Evolutionary conservation across 2,329 filamentous ascomycete genomes (phyloP).

Genomic region (Xylaria sp.): DNA sequence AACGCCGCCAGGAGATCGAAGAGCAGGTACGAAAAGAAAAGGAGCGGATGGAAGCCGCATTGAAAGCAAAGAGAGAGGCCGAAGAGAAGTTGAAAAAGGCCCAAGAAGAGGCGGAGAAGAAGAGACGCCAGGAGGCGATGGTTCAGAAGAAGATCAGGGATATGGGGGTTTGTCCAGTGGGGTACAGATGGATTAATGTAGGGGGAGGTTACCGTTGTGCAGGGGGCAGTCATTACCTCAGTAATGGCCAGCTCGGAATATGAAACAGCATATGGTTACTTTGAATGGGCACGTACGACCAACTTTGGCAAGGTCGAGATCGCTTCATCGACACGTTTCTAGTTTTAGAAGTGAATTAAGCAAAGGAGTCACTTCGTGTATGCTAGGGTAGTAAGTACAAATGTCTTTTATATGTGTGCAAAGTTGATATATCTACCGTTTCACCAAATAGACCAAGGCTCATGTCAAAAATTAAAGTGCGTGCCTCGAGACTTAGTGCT

Average conservation of each 20-base stretch:
- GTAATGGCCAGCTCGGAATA: constrained; percentile 16
- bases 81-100: constrained; percentile 23
- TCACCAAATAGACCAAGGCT: too few species aligned
- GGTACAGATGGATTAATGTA: constrained; percentile 30
- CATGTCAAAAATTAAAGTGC: too few species aligned
- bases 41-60: constrained; percentile 6
- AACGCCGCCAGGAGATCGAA: constrained; percentile 17
- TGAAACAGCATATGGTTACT: constrained; percentile 1
- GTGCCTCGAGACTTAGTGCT: too few species aligned
- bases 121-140: constrained; percentile 20
- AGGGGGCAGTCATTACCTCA: constrained; percentile 32
- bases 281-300: not conserved
- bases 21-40: constrained; percentile 24
- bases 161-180: constrained; percentile 30
- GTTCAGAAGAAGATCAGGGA: constrained; percentile 25
- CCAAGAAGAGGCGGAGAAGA: constrained; percentile 24
- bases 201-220: constrained; percentile 31
- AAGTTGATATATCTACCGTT: too few species aligned
- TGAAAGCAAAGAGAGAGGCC: constrained; percentile 24
- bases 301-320: not conserved
- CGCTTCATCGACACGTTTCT: not conserved
- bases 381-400: too few species aligned
- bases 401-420: too few species aligned
- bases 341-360: not conserved
- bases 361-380: too few species aligned